A percentile compares a stretch with the other conserved stretches of the same genome.
phyloP scores from a whole-genome alignment of 2,329 filamentous ascomycete genomes.

The Scorias spongiosa region DNA sequence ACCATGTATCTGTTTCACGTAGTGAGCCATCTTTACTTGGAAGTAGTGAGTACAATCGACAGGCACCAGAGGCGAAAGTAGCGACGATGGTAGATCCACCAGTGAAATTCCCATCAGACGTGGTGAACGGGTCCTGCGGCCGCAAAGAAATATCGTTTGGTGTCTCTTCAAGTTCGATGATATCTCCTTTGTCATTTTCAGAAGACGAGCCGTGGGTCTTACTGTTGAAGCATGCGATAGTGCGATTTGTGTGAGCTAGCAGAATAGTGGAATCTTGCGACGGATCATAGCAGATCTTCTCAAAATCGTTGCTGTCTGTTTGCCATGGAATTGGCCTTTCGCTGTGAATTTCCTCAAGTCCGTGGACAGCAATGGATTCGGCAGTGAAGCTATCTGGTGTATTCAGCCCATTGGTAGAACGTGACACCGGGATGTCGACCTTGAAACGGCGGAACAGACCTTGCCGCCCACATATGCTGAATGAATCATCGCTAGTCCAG shows the following conservation, averaged over 20 bases:
- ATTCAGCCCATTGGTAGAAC: not conserved
- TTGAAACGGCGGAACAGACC: conserved; percentile 58
- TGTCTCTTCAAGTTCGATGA: not conserved
- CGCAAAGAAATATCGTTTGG: not conserved
- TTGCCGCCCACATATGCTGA: conserved; percentile 29
- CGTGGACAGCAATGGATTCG: conserved; percentile 1
- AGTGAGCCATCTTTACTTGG: not conserved
- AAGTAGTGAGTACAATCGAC: not conserved
- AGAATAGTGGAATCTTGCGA: not conserved
- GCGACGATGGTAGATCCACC: conserved; percentile 2
- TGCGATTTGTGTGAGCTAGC: not conserved
- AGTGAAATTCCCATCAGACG: conserved; percentile 3
- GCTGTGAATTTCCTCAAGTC: conserved; percentile 1
- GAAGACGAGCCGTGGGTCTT: not conserved
- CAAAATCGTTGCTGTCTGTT: conserved; percentile 1
- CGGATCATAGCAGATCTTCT: not conserved
- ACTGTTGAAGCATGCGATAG: not conserved
- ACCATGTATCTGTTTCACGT: conserved; percentile 1
- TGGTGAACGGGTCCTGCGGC: conserved; percentile 17
- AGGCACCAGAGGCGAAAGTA: not conserved
- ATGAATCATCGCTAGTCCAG: conserved; percentile 28
- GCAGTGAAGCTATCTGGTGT: conserved; percentile 3
- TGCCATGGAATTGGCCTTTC: not conserved
- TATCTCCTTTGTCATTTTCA: not conserved
- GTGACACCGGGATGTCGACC: conserved; percentile 55